Percentiles rank a stretch among this genome's conserved stretches.
phyloP scores from a whole-genome alignment of 805 yeast genomes.

The Lachancea nothofagi region DNA sequence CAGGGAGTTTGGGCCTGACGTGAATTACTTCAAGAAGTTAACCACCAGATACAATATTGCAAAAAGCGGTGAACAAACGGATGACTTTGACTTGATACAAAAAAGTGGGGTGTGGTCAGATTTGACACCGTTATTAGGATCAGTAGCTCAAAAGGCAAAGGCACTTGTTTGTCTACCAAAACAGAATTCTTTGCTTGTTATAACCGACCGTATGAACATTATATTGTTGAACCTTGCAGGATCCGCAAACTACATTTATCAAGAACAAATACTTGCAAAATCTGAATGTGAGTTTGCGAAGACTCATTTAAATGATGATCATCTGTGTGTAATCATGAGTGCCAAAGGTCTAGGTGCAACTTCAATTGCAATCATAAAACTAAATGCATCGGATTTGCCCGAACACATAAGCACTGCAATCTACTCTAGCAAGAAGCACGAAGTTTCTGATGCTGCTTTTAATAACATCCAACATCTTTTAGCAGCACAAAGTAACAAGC shows the following conservation, averaged over 20 bases:
- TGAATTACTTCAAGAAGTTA: not conserved
- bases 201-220: slow-evolving; percentile 1
- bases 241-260: not conserved
- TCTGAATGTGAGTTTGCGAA: not conserved
- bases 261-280: too few relatives aligned
- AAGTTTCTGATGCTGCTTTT: slow-evolving; percentile 2
- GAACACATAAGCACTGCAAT: not conserved
- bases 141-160: not conserved
- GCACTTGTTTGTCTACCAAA: not conserved
- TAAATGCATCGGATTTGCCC: not conserved
- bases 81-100: not conserved
- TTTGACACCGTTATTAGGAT: slow-evolving; percentile 1
- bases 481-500: not conserved
- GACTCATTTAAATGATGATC: not conserved
- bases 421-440: not conserved
- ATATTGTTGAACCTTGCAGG: not conserved
- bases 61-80: not conserved
- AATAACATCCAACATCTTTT: not conserved
- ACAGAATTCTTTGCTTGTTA: not conserved
- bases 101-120: slow-evolving; percentile 6
- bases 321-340: not conserved
- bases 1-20: not conserved
- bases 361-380: not conserved
- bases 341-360: not conserved
- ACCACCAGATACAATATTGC: not conserved